Evolutionary conservation across 768 basidiomycete genomes (phyloP), one percentile per base, ranked within the genome.

Genomic region (Suillus fuscotomentosus): DNA sequence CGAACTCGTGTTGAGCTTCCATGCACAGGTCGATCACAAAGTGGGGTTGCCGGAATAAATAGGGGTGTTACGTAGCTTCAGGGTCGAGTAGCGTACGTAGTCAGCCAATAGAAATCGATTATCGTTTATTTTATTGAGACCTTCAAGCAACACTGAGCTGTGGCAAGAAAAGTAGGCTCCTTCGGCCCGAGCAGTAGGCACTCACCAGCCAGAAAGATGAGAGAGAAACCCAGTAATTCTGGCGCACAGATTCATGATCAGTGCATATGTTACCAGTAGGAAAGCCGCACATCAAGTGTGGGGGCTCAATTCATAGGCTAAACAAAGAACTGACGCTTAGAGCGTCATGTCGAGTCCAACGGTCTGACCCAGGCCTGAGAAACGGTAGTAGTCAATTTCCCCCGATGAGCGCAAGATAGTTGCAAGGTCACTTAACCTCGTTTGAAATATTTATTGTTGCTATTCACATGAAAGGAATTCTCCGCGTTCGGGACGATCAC

Each of bases 401-500:
- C 4, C 31, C 31, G 6, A 6, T 31, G 31, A 31, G 31, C 31
- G 6, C 31, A 31, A 31, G 31, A 31, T 31, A 31, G 5, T 31
- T 31, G 31, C 5, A 31, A 31, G 31, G 31, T 31, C 31, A 31
- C 31, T 31, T 31, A 1, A 31, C 31, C 31, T 31, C 5, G 31
- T 31, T 31, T 31, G 31, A 31, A 31, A 31, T 31, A 31, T 31
- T 6, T 6, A 31, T 31, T 31, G 31, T 31, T 31, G 31, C 31
- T 31, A 7, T 31, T 31, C 31, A 31, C 53, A 67, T 67, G 75
- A 57, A 67, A 57, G 48, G 74, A 47, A 70, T 48, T 69, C 65
- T 20, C 76, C 76, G 76, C 31, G 57, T 72, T 68, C 75, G 75
- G 75, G 76, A 70, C 61, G 63, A 70, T 60, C 51, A 60, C 72